A percentile compares a stretch with the other conserved stretches of the same genome.
phyloP scores from a whole-genome alignment of 176 grass and related monocot species.

The Rhynchospora breviuscula region DNA sequence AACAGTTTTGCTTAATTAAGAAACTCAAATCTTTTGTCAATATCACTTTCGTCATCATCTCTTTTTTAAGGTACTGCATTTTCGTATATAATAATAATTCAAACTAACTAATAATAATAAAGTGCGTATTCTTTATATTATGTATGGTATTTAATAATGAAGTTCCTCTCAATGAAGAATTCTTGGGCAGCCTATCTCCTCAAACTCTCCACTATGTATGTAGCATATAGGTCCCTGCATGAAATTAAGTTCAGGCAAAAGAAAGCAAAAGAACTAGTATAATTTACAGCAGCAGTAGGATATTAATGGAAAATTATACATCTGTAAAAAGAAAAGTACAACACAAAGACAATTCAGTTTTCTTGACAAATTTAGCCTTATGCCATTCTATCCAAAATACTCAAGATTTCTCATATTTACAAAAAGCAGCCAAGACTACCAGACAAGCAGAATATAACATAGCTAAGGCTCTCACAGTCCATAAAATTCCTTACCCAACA shows the following conservation, averaged over 20 bases:
- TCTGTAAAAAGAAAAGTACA: not conserved
- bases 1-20: not conserved
- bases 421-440: not conserved
- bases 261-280: not conserved
- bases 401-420: not conserved
- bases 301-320: not conserved
- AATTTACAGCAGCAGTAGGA: not conserved
- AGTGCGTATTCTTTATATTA: not conserved
- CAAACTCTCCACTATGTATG: conserved; percentile 80
- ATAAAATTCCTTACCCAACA: not conserved
- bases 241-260: conserved; percentile 7
- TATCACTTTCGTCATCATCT: conserved; percentile 10
- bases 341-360: not conserved
- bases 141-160: not conserved
- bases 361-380: not conserved
- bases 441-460: not conserved
- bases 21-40: conserved; percentile 18
- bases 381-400: not conserved
- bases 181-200: conserved; percentile 48
- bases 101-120: conserved; percentile 13
- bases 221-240: conserved; percentile 86
- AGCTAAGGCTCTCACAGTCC: not conserved
- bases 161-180: not conserved
- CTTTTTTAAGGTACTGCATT: conserved; percentile 2
- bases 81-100: conserved; percentile 6